Evolutionary conservation across 139 green algal genomes (phyloP), one percentile per base, ranked within the genome.

Genomic region (Trebouxia sp.): DNA sequence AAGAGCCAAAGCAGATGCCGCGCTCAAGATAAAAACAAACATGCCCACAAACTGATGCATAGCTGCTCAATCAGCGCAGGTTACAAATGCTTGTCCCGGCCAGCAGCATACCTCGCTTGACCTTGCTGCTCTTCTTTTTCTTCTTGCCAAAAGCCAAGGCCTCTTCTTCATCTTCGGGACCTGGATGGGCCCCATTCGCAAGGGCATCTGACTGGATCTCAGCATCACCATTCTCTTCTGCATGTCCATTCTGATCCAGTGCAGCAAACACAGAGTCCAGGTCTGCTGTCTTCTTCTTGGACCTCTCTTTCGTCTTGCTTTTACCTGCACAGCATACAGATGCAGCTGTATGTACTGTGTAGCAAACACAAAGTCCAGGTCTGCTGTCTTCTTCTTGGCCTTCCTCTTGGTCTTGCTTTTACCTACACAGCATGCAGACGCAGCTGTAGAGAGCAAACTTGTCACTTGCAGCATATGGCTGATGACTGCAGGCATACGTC

Each of bases 201-300:
- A 53, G 3, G 41, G 41, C 22, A 5, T 51, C 69, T 51, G n/a
- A 11, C 39, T 56, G 41, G 11, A 41, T 5, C 45, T 82, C 74
- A 11, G 75, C 75, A 30, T 79, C 67, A 10, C 56, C 84, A 4
- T 78, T 50, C 6, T 47, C 66, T 32, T 82, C 75, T 50, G 38
- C 65, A 20, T 67, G 69, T 37, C 79, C 82, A 65, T 84, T 80
- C 26, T 83, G 80, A n/a, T 84, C 90, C 48, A 94, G 75, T 8
- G 82, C 85, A 47, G 89, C 89, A 92, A 93, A 93, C 20, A 83
- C 81, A 76, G n/a, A 72, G 12, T 85, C 82, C 3, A 85, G 28
- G 26, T 84, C 85, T 30, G 76, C 75, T 17, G 51, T 48, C 28
- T 30, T 70, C 79, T 85, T 82, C 55, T 90, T 91, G 62, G 83